phyloP scores from a whole-genome alignment of 2,329 filamentous ascomycete species.

The Zasmidium cellare region DNA sequence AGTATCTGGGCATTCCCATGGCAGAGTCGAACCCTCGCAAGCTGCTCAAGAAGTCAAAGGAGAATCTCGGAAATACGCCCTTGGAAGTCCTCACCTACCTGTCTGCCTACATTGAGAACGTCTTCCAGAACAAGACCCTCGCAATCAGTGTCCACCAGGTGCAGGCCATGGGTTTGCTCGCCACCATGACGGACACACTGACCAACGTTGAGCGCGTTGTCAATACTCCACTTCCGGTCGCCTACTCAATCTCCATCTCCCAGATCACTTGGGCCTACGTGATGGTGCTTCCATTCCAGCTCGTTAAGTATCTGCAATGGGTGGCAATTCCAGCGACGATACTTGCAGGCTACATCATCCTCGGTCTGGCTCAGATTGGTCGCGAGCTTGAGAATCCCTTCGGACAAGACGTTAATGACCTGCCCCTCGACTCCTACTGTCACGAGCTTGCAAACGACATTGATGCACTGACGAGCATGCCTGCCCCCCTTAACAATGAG shows the following conservation, averaged over 20 bases:
- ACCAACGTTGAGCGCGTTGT: constrained; percentile 75
- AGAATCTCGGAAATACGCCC: constrained; percentile 78
- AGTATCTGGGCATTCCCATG: constrained; percentile 75
- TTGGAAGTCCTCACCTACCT: constrained; percentile 77
- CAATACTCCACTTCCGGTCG: constrained; percentile 77
- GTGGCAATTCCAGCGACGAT: constrained; percentile 76
- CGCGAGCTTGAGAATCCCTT: constrained; percentile 85
- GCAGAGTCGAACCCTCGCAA: constrained; percentile 78
- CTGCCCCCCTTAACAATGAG: constrained; percentile 48
- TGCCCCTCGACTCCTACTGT: constrained; percentile 75
- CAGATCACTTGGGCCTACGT: constrained; percentile 88
- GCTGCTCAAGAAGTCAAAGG: constrained; percentile 69
- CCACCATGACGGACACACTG: constrained; percentile 69
- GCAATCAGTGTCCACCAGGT: constrained; percentile 61
- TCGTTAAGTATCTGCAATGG: constrained; percentile 64
- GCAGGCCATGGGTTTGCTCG: constrained; percentile 57
- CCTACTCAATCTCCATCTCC: constrained; percentile 80
- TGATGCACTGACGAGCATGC: constrained; percentile 66
- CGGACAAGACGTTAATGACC: constrained; percentile 78
- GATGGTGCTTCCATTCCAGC: constrained; percentile 77
- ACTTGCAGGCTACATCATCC: constrained; percentile 72
- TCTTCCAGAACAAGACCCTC: constrained; percentile 58
- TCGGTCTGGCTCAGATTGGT: constrained; percentile 73
- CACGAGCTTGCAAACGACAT: constrained; percentile 72
- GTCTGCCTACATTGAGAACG: constrained; percentile 63